A percentile compares a stretch with the other conserved stretches of the same genome.
phyloP scores from a whole-genome alignment of 257 asterid genomes.

The Eucommia ulmoides region DNA sequence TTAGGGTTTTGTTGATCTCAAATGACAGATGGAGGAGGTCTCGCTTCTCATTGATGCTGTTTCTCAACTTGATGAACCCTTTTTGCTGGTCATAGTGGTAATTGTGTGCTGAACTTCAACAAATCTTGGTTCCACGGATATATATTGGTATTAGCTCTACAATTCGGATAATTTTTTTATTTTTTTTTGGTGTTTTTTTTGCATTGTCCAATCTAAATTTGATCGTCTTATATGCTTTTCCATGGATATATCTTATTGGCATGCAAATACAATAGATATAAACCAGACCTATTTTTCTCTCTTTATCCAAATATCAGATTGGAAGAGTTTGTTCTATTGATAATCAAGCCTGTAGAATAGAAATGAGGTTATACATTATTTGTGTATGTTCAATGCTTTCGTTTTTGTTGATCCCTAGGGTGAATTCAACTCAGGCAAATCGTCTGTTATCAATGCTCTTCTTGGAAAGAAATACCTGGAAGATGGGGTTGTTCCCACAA shows the following conservation, averaged over 20 bases:
- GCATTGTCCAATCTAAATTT: no score
- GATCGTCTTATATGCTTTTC: no score
- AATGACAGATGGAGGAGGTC: conserved; percentile 92
- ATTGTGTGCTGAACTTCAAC: conserved; percentile 99
- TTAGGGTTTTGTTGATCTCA: conserved; percentile 15
- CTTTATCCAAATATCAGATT: no score
- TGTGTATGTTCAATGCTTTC: no score
- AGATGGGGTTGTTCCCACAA: conserved; percentile 97
- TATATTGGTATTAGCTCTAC: conserved; percentile 96
- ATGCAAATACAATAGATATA: no score
- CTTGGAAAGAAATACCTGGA: conserved; percentile 75
- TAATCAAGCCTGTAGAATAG: no score
- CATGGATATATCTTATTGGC: no score
- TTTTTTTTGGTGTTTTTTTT: conserved; percentile 16
- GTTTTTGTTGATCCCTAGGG: no score
- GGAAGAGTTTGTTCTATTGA: no score
- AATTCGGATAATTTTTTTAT: conserved; percentile 52
- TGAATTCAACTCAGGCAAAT: conserved; percentile 97
- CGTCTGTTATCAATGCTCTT: conserved; percentile 92
- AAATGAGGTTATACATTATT: no score
- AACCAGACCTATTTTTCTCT: no score
- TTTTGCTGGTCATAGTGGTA: conserved; percentile 99
- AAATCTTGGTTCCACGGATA: conserved; percentile 94
- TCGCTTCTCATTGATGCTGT: conserved; percentile 97
- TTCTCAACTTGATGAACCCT: conserved; percentile 93